Evolutionary conservation across 2,329 filamentous ascomycete species (phyloP), one percentile per base, ranked within the genome.

Genomic region (Mycosphaerella sp.): DNA sequence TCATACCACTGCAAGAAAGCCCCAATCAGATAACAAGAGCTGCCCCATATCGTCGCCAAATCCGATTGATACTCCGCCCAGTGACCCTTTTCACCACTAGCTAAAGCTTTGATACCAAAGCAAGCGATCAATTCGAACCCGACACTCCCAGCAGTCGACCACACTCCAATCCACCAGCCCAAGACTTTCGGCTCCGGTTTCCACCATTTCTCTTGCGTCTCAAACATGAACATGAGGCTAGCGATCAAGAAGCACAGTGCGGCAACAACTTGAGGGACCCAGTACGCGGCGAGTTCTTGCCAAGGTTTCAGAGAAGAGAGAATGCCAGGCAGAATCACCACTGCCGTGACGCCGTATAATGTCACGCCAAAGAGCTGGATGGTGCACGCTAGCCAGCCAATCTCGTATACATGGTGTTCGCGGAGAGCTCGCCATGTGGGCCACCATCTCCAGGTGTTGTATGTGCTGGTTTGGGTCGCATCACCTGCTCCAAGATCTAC

Each of bases 111-210:
- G 16, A 55, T 36, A 13, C 50, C 53, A 43, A 46, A 54, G 39
- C 44, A 44, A 18, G 48, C 56, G 13, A 53, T 50, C 37, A 43
- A 56, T 54, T 60, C 50, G 55, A 65, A 66, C 18, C 64, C 64
- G 13, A 64, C 50, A 18, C 58, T 61, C 3, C 64, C 64, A 6
- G 62, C 50, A 9, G 50, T 56, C 9, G 61, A 55, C 59, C 59
- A 64, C 13, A 59, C 49, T 6, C 64, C 63, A 13, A 66, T 63
- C 63, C 63, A 65, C 64, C 64, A 65, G 1, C 61, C 62, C 3
- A 66, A 51, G 12, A 60, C 50, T 9, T 44, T 42, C 0, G 58
- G 58, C 21, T 59, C 55, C 21, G 59, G 59, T 30, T 54, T 57
- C 48, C 58, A 63, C 64, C 63, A 66, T 25, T 61, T 64, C 30